These are phyloP conservation scores for Pleurostoma richardsiae DNA, from an alignment of 2,329 filamentous ascomycete species.

Conservation along the genomic window DNA sequence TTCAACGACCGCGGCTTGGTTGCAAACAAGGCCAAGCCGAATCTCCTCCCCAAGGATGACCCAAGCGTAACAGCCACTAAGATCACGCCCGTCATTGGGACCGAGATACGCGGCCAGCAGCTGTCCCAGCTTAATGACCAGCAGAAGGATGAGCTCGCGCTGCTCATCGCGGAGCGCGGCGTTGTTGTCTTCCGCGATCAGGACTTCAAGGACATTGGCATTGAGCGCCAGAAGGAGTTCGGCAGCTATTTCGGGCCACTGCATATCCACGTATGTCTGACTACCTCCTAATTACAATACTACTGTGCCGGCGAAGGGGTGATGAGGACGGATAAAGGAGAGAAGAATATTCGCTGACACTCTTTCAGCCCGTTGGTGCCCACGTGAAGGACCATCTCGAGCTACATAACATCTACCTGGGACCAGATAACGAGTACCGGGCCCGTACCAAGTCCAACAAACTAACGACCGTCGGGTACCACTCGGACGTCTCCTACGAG, in stretches of 20 bases:
- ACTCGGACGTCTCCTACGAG: slow-evolving; percentile 37
- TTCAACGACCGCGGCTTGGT: slow-evolving; percentile 23
- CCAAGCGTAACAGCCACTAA: slow-evolving; percentile 13
- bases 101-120: slow-evolving; percentile 33
- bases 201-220: slow-evolving; percentile 30
- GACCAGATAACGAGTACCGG: slow-evolving; percentile 36
- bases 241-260: slow-evolving; percentile 31
- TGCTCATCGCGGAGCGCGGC: slow-evolving; percentile 32
- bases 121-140: slow-evolving; percentile 28
- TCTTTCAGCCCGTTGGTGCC: slow-evolving; percentile 30
- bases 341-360: too few relatives aligned
- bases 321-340: too few relatives aligned
- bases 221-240: slow-evolving; percentile 30
- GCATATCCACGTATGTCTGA: slow-evolving; percentile 27
- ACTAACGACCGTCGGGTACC: slow-evolving; percentile 30
- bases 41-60: slow-evolving; percentile 15
- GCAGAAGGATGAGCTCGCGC: slow-evolving; percentile 34
- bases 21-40: slow-evolving; percentile 21
- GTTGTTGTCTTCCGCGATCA: slow-evolving; percentile 30
- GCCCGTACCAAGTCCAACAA: slow-evolving; percentile 23
- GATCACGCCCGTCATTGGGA: slow-evolving; percentile 30
- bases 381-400: slow-evolving; percentile 36
- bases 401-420: slow-evolving; percentile 41
- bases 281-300: not conserved
- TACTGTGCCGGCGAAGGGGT: too few relatives aligned